Percentiles rank a stretch among this genome's conserved stretches.
phyloP scores from a whole-genome alignment of 2,329 filamentous ascomycete species.

The Diaporthe citriasiana region DNA sequence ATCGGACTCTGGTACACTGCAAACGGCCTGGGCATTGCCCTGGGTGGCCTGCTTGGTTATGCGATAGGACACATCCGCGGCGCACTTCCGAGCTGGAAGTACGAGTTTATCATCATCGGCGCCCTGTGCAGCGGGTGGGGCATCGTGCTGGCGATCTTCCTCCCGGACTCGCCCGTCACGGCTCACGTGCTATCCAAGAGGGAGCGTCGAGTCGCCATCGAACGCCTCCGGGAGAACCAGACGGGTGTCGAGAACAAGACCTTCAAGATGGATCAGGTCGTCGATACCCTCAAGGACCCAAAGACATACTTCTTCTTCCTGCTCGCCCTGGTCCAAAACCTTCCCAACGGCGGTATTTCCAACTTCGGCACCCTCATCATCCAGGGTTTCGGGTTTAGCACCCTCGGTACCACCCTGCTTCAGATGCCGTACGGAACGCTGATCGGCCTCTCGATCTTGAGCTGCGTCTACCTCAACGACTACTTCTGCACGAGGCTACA shows the following conservation, averaged over 20 bases:
- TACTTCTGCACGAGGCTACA: constrained; percentile 45
- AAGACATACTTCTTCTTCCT: constrained; percentile 49
- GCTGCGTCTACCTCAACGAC: constrained; percentile 43
- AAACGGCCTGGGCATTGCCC: constrained; percentile 43
- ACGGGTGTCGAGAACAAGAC: constrained; percentile 53
- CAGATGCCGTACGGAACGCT: constrained; percentile 48
- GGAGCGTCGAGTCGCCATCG: constrained; percentile 50
- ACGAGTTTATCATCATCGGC: constrained; percentile 55
- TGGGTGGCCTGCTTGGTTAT: constrained; percentile 52
- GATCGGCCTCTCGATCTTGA: constrained; percentile 49
- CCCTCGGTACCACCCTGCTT: constrained; percentile 56
- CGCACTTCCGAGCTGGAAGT: constrained; percentile 49
- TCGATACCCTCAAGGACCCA: constrained; percentile 51
- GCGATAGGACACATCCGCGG: constrained; percentile 52
- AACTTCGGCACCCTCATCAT: constrained; percentile 66
- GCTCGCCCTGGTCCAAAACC: constrained; percentile 42
- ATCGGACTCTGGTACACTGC: constrained; percentile 42
- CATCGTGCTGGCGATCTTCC: constrained; percentile 42
- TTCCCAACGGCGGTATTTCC: constrained; percentile 50
- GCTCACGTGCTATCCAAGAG: constrained; percentile 44
- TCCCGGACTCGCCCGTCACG: constrained; percentile 47
- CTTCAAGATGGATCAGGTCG: constrained; percentile 49
- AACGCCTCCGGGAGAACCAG: constrained; percentile 52
- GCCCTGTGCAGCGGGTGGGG: constrained; percentile 51
- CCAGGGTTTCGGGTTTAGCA: constrained; percentile 64